Evolutionary conservation across 2,329 filamentous ascomycete genomes (phyloP), one percentile per base, ranked within the genome.

Genomic region (Didymella arachidicola): DNA sequence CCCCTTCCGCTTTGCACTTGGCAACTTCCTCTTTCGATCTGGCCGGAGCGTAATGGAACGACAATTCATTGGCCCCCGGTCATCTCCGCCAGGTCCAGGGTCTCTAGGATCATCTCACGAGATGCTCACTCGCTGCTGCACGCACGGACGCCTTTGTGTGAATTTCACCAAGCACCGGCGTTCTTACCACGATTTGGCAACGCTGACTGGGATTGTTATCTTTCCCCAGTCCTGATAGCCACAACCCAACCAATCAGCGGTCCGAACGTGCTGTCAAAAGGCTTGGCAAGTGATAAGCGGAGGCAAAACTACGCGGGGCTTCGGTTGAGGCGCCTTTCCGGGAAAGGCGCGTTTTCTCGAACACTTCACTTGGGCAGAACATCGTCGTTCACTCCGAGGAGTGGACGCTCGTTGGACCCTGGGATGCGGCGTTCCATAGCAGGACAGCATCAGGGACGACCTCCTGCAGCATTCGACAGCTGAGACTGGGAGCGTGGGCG

Each of bases 1-100:
- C 55, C 59, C 66, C 61, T 59, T 60, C 60, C 61, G 58, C 49
- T 46, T 47, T 55, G 41, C 42, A 50, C 71, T 74, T 76, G 72
- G 68, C 72, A 74, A 69, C 74, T 77, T 62, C 74, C 74, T 73
- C 46, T 70, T 75, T 68, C 14, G 68, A 69, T 29, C 55, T 73
- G 66, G 68, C 56, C 46, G 64, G 49, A 41, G 64, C 48, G 58
- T 60, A 39, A 53, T 46, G 41, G 47, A 51, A 46, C 46, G 52
- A 41, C 14, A 7, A 36, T 27, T 67, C 57, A 73, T 75, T 74
- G 73, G 73, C 43, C 50, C 38, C 65, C 73, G 71, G 70, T 61
- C 67, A 71, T 66, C 67, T 74, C 71, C 72, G 70, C 68, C 59
- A 54, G 61, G 59, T 60, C 57, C 53, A 66, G 55, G 47, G 32